phyloP scores from a whole-genome alignment of 495 filamentous ascomycete genomes.

The Cudoniella acicularis region DNA sequence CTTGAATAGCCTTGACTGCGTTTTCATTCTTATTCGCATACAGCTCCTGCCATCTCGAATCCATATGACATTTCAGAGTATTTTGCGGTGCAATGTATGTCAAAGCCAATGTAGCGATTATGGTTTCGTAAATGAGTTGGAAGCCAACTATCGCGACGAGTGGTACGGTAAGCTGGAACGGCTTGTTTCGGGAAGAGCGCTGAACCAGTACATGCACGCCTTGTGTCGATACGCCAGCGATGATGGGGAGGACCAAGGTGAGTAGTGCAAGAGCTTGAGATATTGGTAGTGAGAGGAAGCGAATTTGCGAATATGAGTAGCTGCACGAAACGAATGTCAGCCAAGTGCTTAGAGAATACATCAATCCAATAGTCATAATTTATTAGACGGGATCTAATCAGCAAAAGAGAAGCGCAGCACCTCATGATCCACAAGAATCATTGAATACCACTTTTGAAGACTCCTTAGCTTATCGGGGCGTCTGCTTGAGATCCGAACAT shows the following conservation, averaged over 20 bases:
- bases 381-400: no score
- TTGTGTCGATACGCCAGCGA: conserved; percentile 40
- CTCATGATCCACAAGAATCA: no score
- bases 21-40: conserved; percentile 44
- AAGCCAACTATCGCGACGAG: conserved; percentile 50
- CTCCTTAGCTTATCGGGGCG: no score
- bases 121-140: conserved; percentile 49
- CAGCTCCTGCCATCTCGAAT: conserved; percentile 53
- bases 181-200: conserved; percentile 22
- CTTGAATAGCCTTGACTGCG: conserved; percentile 58
- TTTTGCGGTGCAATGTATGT: conserved; percentile 19
- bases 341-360: not conserved
- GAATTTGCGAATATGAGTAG: conserved; percentile 45
- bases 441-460: no score
- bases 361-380: no score
- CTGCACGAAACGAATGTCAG: conserved; percentile 22
- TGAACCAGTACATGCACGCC: conserved; percentile 20
- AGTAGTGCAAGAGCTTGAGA: conserved; percentile 42
- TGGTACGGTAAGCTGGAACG: conserved; percentile 31
- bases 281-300: conserved; percentile 48
- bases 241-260: conserved; percentile 48
- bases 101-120: conserved; percentile 33
- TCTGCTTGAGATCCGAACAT: no score
- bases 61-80: conserved; percentile 42
- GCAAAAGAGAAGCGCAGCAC: no score